Evolutionary conservation across 129 eudicot species (phyloP), one percentile per base, ranked within the genome.

Genomic region (Flaveria brownii): DNA sequence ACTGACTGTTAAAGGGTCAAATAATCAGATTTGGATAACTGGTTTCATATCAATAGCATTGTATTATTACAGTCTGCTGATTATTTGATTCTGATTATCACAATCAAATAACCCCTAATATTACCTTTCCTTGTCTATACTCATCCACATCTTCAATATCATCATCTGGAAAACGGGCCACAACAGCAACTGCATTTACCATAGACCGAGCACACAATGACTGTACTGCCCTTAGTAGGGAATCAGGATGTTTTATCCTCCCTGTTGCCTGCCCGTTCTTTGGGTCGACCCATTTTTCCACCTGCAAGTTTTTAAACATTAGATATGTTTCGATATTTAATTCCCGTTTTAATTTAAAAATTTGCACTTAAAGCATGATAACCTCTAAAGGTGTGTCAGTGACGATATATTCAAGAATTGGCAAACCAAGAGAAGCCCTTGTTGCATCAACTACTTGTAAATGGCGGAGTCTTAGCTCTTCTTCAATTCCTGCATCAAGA

Each of bases 111-210:
- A 66, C 49, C 52, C 16, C 15, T 55, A 61, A 42, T 22, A 64
- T 43, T 85, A 93, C 98, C 87, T 78, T 86, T 54, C 99, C 99
- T 82, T 84, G 96, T 63, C 99, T 83, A 82, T 94, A 94, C 56
- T 91, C 87, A 73, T 86, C 93, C 43, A 79, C 83, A 54, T 87
- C 96, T 16, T 91, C 88, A 50, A 74, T 45, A 74, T 94, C 99
- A 80, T 94, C 99, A 83, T 94, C 99, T 2, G 99, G 97, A 73
- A 94, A 94, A 50, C 97, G 96, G 12, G 92, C 97, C 80, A 94
- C 97, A 9, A 94, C 99, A 30, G 97, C 99, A 81, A 94, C 78
- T 41, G 99, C 99, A 75, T 89, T 83, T 43, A 87, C 98, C 73
- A 75, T 78, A 63, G 90, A 81, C 16, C 86, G 82, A 51, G 77